Base-by-base conservation (phyloP, 2,329 filamentous ascomycete genomes). In the Colletotrichum kahawae region DNA sequence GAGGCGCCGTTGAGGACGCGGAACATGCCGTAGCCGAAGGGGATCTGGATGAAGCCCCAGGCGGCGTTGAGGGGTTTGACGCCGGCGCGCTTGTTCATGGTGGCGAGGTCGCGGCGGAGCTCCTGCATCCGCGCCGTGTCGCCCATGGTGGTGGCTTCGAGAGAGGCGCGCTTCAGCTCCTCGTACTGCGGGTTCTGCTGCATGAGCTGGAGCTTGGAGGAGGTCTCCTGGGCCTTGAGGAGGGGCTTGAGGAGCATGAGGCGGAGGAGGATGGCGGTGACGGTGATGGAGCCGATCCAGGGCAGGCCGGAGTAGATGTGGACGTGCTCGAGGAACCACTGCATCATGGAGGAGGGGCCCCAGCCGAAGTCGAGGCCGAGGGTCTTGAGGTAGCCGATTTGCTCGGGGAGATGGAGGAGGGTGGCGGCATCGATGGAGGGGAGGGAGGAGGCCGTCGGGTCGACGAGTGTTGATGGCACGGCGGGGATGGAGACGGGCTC, bases 361-460 rank as follows among this genome's bases (percentile, higher is more conserved):
- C 88, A 96, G 81, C 96, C 95, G 80, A 93, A 98, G 80, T 98
- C 95, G 27, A 99, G 87, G 5, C 97, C 97, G 13, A 98, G 88
- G 8, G 92, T 89, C 79, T 94, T 91, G 74, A 99, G 87, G 81
- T 96, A 98, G 77, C 97, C 97, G 74, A 98, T 91, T 66, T 92
- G 88, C 80, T 96, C 94, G 43, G 94, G 92, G 77, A 95, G 90
- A 76, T 90, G 85, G 75, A 92, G 88, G 70, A 91, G 84, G 69
- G 88, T 80, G 64, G 83, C 82, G 65, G 85, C 82, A 76, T 84
- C 83, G 59, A 84, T 78, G 71, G 83, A 80, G 77, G 81, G 78
- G 66, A 85, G 81, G 70, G 77, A 29, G 9, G 75, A 77, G 33
- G 68, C 67, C 18, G 48, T 54, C 24, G 76, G 67, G 33, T 54